Percentiles rank a stretch among this genome's conserved stretches.
Evolutionary conservation across 805 yeast genomes (phyloP).

Genomic region (Vanderwaltozyma verrucispora): DNA sequence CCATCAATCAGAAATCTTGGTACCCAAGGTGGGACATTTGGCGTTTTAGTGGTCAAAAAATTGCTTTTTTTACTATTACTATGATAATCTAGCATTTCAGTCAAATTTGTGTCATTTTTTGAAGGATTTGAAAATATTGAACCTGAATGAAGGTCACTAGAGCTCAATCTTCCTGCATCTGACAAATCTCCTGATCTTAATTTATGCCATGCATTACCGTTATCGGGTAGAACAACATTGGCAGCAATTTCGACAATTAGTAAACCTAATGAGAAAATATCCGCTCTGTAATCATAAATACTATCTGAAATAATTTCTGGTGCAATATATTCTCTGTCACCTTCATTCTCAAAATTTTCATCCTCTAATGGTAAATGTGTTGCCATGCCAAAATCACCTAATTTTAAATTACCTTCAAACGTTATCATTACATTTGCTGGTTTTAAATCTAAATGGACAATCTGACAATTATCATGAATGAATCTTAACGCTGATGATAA

Average conservation of each 20-base stretch:
- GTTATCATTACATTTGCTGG: constrained; percentile 93
- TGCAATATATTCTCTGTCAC: constrained; percentile 95
- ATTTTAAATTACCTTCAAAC: constrained; percentile 86
- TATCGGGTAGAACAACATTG: constrained; percentile 87
- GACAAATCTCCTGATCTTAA: constrained; percentile 88
- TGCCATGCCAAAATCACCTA: constrained; percentile 96
- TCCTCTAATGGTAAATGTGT: constrained; percentile 62
- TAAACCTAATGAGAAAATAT: constrained; percentile 86
- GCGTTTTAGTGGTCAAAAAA: not conserved
- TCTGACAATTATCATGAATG: constrained; percentile 63
- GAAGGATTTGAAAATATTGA: constrained; percentile 23
- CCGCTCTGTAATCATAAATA: constrained; percentile 84
- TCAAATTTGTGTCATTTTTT: constrained; percentile 21
- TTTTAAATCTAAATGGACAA: constrained; percentile 82
- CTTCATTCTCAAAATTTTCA: constrained; percentile 74
- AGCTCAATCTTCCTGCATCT: constrained; percentile 82
- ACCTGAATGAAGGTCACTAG: constrained; percentile 46
- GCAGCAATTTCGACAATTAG: constrained; percentile 95
- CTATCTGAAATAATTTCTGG: constrained; percentile 85
- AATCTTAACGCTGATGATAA: constrained; percentile 67
- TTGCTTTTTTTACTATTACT: not conserved
- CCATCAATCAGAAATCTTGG: constrained; percentile 75
- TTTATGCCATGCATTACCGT: constrained; percentile 95
- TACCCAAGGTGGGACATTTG: constrained; percentile 64
- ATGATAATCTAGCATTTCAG: constrained; percentile 14